Evolutionary conservation across 1,284 basidiomycete genomes (phyloP).

Genomic region (Cryptococcus sp.): DNA sequence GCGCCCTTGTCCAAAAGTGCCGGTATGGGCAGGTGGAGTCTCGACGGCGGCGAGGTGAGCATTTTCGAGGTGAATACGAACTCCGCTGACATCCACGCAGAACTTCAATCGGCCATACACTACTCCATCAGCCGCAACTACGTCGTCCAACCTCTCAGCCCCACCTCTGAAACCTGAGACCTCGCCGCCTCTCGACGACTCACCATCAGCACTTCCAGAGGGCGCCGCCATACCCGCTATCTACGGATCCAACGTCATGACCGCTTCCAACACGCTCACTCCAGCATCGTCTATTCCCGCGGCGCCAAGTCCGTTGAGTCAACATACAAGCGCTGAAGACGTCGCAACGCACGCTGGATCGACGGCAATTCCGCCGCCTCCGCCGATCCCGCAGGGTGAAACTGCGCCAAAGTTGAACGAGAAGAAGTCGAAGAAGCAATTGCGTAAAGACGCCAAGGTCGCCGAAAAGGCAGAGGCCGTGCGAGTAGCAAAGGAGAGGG

Average conservation of each 20-base stretch:
- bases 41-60: conserved; percentile 46
- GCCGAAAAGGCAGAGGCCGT: conserved; percentile 32
- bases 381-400: conserved; percentile 4
- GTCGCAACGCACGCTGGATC: conserved; percentile 3
- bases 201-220: conserved; percentile 24
- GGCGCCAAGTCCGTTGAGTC: conserved; percentile 36
- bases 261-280: conserved; percentile 5
- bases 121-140: conserved; percentile 36
- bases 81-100: background rate
- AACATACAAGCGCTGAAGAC: conserved; percentile 29
- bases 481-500: conserved; percentile 24
- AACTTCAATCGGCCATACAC: conserved; percentile 31
- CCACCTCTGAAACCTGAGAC: conserved; percentile 29
- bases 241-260: background rate
- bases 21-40: conserved; percentile 48
- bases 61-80: background rate
- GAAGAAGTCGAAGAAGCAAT: conserved; percentile 70
- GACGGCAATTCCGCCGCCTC: conserved; percentile 5
- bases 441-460: conserved; percentile 64
- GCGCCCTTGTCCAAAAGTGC: conserved; percentile 43
- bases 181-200: conserved; percentile 30
- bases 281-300: conserved; percentile 6
- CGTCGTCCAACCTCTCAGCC: conserved; percentile 34
- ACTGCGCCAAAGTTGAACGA: conserved; percentile 14
- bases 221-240: conserved; percentile 27